Evolutionary conservation across 768 basidiomycete genomes (phyloP), one percentile per base, ranked within the genome.

Genomic region (Mycena filopes): DNA sequence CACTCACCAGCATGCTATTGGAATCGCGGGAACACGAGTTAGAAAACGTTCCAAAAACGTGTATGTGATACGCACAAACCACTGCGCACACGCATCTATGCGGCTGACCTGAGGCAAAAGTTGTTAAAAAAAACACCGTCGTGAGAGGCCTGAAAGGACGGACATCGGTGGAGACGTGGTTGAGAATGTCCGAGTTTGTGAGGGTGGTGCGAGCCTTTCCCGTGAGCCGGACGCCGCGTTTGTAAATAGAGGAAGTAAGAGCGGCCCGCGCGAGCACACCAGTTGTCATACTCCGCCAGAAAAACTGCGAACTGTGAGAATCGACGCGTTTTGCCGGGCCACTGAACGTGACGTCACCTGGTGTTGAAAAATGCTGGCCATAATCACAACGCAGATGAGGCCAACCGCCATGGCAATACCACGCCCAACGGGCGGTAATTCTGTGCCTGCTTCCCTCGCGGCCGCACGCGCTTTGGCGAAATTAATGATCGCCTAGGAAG

Each of bases 211-310:
- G 82, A 12, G 90, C 84, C 74, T 88, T 89, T 7, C 88, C 88
- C 1, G 88, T 88, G 29, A 95, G 79, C 36, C 79, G 78, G 38
- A 93, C 82, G 5, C 87, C 86, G 51, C 91, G 87, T 67, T 89
- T 86, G 77, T 92, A 94, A 23, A 93, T 84, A 0, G 87, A 86
- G 43, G 84, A 84, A 53, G 91, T 92, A 28, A 94, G 80, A 13
- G 90, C 86, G 0, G 86, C 85, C 60, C 92, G 83, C 0, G 85
- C 83, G 26, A 92, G 78, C 4, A 90, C 84, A 26, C 93, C 92
- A 0, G 87, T 85, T 26, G 81, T 77, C 86, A 90, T 90, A 6
- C 87, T 87, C 45, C 87, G 81, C 83, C 87, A 89, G 80, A 93
- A 92, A 77, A 89, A 92, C 83, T 88, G 62, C 26, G 58, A 47